Base-by-base conservation (phyloP, 2,329 filamentous ascomycete genomes). In the Drechslerella dactyloides region DNA sequence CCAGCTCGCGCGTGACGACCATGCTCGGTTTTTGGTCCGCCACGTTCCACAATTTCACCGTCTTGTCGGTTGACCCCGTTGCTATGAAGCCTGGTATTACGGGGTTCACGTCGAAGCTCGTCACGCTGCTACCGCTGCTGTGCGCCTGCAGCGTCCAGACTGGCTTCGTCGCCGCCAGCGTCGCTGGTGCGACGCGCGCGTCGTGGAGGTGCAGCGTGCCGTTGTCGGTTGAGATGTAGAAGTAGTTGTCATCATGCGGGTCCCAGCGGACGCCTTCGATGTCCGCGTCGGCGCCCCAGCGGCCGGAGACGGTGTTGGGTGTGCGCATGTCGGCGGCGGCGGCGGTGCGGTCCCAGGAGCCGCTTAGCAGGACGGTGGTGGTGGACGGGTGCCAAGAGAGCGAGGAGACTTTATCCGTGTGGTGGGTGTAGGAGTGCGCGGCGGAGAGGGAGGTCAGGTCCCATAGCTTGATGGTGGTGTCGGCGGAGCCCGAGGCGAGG, bases 401-500 rank as follows among this genome's bases (percentile, higher is more conserved):
- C 21, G 93, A 91, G 84, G 93, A 99, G 75, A 97, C 93, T 82
- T 99, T 99, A 84, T 97, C 94, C 37, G 91, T 96, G 56, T 73
- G 69, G 82, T 99, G 94, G 15, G 86, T 85, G 84, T 99, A 99
- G 50, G 93, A 97, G 82, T 97, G 94, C 77, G 94, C 94, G 80
- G 92, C 96, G 80, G 89, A 92, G 73, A 90, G 86, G 1, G 91
- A 97, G 82, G 92, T 90, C 74, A 99, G 83, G 79, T 99, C 94
- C 94, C 94, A 99, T 19, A 99, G 85, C 83, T 99, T 99, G 78
- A 97, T 88, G 1, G 94, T 99, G 82, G 93, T 92, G 82, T 99
- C 94, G 19, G 94, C 94, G 0, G 94, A 99, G 1, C 90, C 91
- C 0, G 93, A 97, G 11, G 94, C 94, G 51, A 99, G 86, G 66